Evolutionary conservation across 441 rosid genomes (phyloP), one percentile per base, ranked within the genome.

Genomic region (Dalechampia spathulata): DNA sequence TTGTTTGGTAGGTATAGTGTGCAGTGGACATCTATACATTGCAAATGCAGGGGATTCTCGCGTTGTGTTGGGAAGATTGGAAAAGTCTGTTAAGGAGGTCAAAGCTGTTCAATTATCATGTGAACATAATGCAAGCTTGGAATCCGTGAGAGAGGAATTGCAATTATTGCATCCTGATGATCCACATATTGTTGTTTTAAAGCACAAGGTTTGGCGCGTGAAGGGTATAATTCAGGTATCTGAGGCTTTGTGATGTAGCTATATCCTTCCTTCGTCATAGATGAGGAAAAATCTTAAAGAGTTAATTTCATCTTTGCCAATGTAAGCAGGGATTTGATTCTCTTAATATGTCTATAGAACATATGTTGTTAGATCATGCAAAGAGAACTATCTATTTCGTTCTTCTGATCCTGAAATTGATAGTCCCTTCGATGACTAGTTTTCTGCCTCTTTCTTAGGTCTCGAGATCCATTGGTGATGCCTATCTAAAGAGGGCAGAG

Each of bases 41-140:
- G 98, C 92, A 19, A 90, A 90, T 65, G 92, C 90, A 0, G 98
- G 96, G 60, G 98, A 91, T 73, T 91, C 98, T 30, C 80, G 95
- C 6, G 98, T 59, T 21, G 93, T 91, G 61, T 70, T 91, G 54
- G 98, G 96, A 44, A 76, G 78, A 75, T 49, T 70, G 9, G 77
- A 72, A 23, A 77, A 60, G 34, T 64, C 52, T 9, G 39, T 37
- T 40, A 87, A 82, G 68, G 90, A 71, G 63, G 67, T 79, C 60
- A 83, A 81, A 50, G 95, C 98, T 56, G 63, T 87, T 72, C 96
- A 87, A 65, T 57, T 90, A 56, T 87, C 98, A 3, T 55, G 63
- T 5, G 98, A 90, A 79, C 95, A 90, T 68, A 90, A 87, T 60
- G 96, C 90, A 27, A 78, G 88, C 58, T 15, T 76, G 0, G 92